A percentile compares a stretch with the other conserved stretches of the same genome.
phyloP scores from a whole-genome alignment of 2,329 filamentous ascomycete genomes.

The Botryotinia convoluta region DNA sequence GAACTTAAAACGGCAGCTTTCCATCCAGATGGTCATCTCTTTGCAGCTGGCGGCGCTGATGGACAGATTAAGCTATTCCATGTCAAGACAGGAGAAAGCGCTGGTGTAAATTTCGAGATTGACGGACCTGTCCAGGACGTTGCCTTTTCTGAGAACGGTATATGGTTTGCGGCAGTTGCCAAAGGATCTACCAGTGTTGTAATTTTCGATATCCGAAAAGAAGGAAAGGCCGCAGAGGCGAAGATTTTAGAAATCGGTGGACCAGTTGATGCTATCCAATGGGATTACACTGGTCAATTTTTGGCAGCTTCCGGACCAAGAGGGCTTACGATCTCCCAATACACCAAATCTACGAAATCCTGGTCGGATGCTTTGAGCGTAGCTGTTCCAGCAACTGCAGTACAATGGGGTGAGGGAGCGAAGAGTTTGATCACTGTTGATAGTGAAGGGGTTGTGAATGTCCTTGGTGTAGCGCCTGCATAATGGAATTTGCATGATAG shows the following conservation, averaged over 20 bases:
- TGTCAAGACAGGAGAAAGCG: slow-evolving; percentile 73
- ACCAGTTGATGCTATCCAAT: slow-evolving; percentile 71
- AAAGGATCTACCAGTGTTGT: slow-evolving; percentile 76
- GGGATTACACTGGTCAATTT: slow-evolving; percentile 96
- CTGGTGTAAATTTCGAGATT: slow-evolving; percentile 65
- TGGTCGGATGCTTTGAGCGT: slow-evolving; percentile 86
- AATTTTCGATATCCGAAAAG: slow-evolving; percentile 90
- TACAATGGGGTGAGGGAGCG: slow-evolving; percentile 75
- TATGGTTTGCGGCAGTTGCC: slow-evolving; percentile 83
- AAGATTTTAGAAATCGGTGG: slow-evolving; percentile 86
- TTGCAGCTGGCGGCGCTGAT: slow-evolving; percentile 76
- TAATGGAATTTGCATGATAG: slow-evolving; percentile 7
- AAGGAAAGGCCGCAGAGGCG: slow-evolving; percentile 74
- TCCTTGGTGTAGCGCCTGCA: slow-evolving; percentile 49
- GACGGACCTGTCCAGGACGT: slow-evolving; percentile 71
- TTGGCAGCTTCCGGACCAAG: slow-evolving; percentile 77
- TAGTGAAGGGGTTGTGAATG: slow-evolving; percentile 69
- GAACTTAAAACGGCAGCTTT: slow-evolving; percentile 68
- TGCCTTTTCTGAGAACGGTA: slow-evolving; percentile 93
- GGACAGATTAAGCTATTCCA: slow-evolving; percentile 89
- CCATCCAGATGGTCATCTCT: slow-evolving; percentile 94
- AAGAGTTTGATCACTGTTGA: slow-evolving; percentile 74
- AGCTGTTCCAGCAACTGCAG: slow-evolving; percentile 67
- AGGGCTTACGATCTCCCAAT: slow-evolving; percentile 85
- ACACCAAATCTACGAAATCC: slow-evolving; percentile 78